Percentiles rank a stretch among this genome's conserved stretches.
Conservation (phyloP, 140 eudicot species). For the Oenanthe javanica region DNA sequence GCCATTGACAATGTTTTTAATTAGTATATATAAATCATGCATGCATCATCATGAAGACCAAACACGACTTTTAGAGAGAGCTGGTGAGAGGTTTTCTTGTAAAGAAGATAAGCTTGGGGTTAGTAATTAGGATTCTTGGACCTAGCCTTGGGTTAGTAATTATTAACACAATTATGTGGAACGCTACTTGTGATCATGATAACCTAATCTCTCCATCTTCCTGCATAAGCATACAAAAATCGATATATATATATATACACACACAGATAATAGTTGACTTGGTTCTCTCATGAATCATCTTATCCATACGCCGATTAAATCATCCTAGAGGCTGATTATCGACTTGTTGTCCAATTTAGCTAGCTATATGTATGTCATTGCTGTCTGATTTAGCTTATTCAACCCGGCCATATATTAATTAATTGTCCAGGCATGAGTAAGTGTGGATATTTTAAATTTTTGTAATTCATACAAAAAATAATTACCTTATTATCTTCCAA, state of each 20-base stretch:
- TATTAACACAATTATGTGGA: not conserved
- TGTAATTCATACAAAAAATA: not conserved
- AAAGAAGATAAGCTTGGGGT: constrained; percentile 37
- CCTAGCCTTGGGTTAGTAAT: constrained; percentile 1
- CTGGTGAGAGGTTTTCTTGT: constrained; percentile 19
- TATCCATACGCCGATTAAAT: not conserved
- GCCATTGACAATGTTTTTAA: constrained; percentile 37
- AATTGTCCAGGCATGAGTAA: too few relatives aligned
- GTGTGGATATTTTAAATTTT: not conserved
- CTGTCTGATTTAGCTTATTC: too few relatives aligned
- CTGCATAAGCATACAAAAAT: not conserved
- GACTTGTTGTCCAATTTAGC: too few relatives aligned
- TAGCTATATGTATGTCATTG: too few relatives aligned
- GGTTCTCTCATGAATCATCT: not conserved
- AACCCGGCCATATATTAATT: too few relatives aligned
- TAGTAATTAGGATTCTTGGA: constrained; percentile 11
- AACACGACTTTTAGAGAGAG: constrained; percentile 17
- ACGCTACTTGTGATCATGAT: not conserved
- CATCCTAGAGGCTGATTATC: not conserved
- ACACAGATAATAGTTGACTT: not conserved
- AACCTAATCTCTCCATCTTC: not conserved
- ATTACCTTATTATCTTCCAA: not conserved
- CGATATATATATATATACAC: not conserved
- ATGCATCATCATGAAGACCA: constrained; percentile 40
- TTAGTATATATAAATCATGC: constrained; percentile 14